phyloP scores from a whole-genome alignment of 495 filamentous ascomycete genomes.

The Daldinia concentrica region DNA sequence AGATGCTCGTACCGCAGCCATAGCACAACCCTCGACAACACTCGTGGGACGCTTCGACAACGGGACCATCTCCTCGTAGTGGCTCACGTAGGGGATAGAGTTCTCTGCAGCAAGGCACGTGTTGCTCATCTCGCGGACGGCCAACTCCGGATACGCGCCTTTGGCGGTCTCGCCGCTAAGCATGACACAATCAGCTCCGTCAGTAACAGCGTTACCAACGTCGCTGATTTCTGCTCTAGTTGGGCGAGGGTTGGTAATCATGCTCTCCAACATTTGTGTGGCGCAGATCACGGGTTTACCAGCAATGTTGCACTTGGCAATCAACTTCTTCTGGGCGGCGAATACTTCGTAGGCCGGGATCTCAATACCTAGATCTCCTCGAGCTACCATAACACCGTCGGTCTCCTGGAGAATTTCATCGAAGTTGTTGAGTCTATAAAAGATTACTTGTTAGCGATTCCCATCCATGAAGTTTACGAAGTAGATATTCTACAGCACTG shows the following conservation, averaged over 20 bases:
- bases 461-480: background rate
- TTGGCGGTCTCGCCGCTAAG: conserved; percentile 99
- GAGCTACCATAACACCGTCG: conserved; percentile 99
- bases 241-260: conserved; percentile 99
- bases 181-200: conserved; percentile 99
- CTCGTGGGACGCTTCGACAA: conserved; percentile 81
- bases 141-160: conserved; percentile 91
- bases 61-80: conserved; percentile 93
- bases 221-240: conserved; percentile 98
- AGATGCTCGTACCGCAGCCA: conserved; percentile 92
- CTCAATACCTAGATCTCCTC: conserved; percentile 98
- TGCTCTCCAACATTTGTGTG: conserved; percentile 83
- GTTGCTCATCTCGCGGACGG: conserved; percentile 97
- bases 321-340: conserved; percentile 99
- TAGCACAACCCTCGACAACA: conserved; percentile 90
- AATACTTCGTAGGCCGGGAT: conserved; percentile 98
- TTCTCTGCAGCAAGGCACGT: conserved; percentile 95
- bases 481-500: background rate
- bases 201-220: conserved; percentile 96
- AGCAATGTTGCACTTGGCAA: conserved; percentile 99
- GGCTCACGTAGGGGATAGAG: conserved; percentile 92
- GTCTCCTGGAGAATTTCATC: conserved; percentile 95
- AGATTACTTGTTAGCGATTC: conserved; percentile 14
- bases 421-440: conserved; percentile 81
- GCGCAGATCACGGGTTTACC: conserved; percentile 98